These are phyloP conservation scores for Yamadazyma pseudoaaseri DNA, from an alignment of 1,139 yeast species.

Conservation along the genomic window DNA sequence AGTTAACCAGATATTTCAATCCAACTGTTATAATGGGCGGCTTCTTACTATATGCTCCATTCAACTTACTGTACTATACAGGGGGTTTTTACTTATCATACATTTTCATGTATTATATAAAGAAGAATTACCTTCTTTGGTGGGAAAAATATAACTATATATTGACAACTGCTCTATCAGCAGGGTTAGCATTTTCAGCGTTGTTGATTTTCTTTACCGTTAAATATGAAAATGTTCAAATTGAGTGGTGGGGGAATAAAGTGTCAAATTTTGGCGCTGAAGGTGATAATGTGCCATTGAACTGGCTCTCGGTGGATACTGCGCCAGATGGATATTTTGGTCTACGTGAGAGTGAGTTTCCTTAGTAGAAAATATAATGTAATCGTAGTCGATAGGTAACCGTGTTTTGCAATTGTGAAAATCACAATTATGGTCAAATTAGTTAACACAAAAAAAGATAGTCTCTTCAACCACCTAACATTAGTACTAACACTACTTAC, in stretches of 20 bases:
- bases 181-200: conserved; percentile 61
- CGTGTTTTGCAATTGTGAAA: no score
- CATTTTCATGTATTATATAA: conserved; percentile 53
- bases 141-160: conserved; percentile 69
- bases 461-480: no score
- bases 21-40: conserved; percentile 45
- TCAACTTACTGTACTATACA: conserved; percentile 52
- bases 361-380: no score
- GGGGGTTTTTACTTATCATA: conserved; percentile 50
- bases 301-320: conserved; percentile 31
- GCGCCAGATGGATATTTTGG: conserved; percentile 50
- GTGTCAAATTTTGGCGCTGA: conserved; percentile 45
- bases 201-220: conserved; percentile 58
- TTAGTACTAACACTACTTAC: no score
- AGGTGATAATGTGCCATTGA: conserved; percentile 31
- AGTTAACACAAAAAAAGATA: no score
- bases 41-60: conserved; percentile 49
- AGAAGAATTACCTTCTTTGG: conserved; percentile 50
- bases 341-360: conserved; percentile 36
- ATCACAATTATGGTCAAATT: no score
- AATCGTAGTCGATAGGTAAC: no score
- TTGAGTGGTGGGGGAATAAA: conserved; percentile 63
- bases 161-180: conserved; percentile 53
- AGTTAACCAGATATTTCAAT: conserved; percentile 32
- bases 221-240: conserved; percentile 36